Base-by-base conservation (phyloP, 495 filamentous ascomycete genomes). In the Neurospora hispaniola region DNA sequence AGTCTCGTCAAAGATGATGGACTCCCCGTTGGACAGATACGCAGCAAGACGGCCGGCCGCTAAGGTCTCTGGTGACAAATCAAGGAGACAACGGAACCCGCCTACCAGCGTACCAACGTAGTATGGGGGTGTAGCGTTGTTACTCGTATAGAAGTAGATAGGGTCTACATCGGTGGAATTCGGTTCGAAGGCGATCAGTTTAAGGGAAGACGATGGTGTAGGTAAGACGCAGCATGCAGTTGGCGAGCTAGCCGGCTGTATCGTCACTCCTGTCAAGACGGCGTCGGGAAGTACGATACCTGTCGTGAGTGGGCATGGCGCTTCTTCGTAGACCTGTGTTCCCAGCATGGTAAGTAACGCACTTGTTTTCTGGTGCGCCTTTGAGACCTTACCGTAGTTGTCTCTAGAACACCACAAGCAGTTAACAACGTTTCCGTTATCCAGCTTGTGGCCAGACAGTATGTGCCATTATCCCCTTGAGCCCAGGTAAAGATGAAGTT, bases 391-490 rank as follows among this genome's bases (percentile, higher is more conserved):
- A 74, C 75, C 5, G 75, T 76, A 18, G 54, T 41, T n/a, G 72
- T 74, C 59, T 76, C 75, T 23, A 72, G 68, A 9, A 69, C 68
- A 14, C 20, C 72, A 44, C 71, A 75, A 1, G 74, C 54, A 1
- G 75, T 74, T 69, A 71, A 76, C 16, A 75, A 66, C 6, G 73
- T 75, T 42, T 78, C 77, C 3, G 76, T 78, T 40, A 78, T 46
- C 39, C 75, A 70, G 8, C 70, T 75, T 9, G 72, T 74, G 20
- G 74, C 72, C 71, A 72, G 69, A 31, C 71, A 75, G 70, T 69
- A 73, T 42, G 73, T 43, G n/a, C 59, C 69, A 9, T 18, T 48
- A n/a, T 71, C 54, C 10, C 41, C 7, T 12, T 46, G 48, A 16
- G 27, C 72, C 20, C 43, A 11, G 27, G 54, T 18, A 66, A 16